Conservation (phyloP, 257 asterid species). For the Solanum chiquidenum region DNA sequence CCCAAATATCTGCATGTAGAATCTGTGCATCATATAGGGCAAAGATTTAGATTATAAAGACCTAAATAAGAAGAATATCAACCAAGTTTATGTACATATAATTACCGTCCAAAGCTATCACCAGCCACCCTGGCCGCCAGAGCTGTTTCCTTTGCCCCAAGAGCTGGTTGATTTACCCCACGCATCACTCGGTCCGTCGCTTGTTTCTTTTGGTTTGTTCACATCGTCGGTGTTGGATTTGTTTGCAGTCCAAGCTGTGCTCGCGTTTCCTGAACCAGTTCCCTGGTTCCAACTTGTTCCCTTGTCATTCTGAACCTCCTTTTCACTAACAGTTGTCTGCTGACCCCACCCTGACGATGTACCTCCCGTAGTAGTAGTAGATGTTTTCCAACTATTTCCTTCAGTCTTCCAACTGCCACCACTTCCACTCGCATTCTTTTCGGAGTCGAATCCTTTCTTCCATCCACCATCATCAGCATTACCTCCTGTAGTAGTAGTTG, state of each 20-base stretch:
- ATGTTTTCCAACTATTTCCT: background rate
- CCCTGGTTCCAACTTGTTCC: conserved; percentile 8
- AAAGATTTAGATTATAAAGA: background rate
- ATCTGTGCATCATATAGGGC: background rate
- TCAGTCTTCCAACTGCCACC: conserved; percentile 16
- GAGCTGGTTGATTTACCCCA: conserved; percentile 33
- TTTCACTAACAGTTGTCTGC: conserved; percentile 9
- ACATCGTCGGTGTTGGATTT: background rate
- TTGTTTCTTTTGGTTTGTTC: conserved; percentile 3
- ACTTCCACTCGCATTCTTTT: conserved; percentile 10
- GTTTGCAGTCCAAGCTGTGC: conserved; percentile 3
- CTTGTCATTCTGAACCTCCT: background rate
- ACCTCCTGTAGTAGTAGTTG: background rate
- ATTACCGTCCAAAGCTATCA: conserved; percentile 30
- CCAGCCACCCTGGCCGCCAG: conserved; percentile 66
- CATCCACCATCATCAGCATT: conserved; percentile 15
- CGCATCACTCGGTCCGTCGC: conserved; percentile 16
- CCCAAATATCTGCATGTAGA: background rate
- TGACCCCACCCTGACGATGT: background rate
- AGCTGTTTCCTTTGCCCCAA: conserved; percentile 35
- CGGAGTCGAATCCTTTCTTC: conserved; percentile 5
- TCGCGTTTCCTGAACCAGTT: conserved; percentile 9
- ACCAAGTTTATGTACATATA: background rate
- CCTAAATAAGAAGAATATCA: background rate
- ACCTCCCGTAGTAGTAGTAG: background rate